Evolutionary conservation across 805 yeast species (phyloP).

Genomic region (Metschnikowia koreensis): DNA sequence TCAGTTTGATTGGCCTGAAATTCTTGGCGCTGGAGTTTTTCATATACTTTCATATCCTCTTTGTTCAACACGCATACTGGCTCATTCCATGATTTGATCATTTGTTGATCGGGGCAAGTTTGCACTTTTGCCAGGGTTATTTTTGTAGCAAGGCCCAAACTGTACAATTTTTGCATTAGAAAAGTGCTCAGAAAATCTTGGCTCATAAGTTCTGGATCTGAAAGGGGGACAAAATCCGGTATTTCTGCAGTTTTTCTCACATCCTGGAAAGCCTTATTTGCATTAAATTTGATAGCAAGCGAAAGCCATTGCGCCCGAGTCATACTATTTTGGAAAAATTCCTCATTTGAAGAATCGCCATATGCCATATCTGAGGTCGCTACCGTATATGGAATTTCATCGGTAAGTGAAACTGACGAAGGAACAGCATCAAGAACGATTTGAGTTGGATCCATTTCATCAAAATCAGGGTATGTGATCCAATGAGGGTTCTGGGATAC

Average conservation of each 20-base stretch:
- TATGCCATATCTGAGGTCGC: slow-evolving; percentile 2
- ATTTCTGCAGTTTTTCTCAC: background rate
- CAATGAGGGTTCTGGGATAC: slow-evolving; percentile 8
- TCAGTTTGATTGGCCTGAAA: background rate
- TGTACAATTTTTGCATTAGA: slow-evolving; percentile 1
- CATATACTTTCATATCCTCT: background rate
- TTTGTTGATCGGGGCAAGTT: background rate
- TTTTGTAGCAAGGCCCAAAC: background rate
- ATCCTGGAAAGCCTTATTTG: slow-evolving; percentile 3
- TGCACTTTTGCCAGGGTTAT: background rate
- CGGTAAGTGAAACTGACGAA: background rate
- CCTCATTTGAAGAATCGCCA: background rate
- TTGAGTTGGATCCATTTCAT: slow-evolving; percentile 6
- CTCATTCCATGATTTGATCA: background rate
- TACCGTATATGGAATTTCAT: slow-evolving; percentile 6
- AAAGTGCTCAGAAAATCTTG: slow-evolving; percentile 3
- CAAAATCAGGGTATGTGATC: slow-evolving; percentile 5
- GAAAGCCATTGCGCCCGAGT: slow-evolving; percentile 7
- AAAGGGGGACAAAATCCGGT: background rate
- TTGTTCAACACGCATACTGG: slow-evolving; percentile 1
- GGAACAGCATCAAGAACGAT: slow-evolving; percentile 5
- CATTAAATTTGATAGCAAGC: slow-evolving; percentile 3
- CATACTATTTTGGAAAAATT: background rate
- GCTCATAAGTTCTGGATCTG: background rate
- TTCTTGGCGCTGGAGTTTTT: background rate